A percentile compares a stretch with the other conserved stretches of the same genome.
These are phyloP conservation scores for Poronia punctata DNA, from an alignment of 495 filamentous ascomycete genomes.

Conservation along the genomic window DNA sequence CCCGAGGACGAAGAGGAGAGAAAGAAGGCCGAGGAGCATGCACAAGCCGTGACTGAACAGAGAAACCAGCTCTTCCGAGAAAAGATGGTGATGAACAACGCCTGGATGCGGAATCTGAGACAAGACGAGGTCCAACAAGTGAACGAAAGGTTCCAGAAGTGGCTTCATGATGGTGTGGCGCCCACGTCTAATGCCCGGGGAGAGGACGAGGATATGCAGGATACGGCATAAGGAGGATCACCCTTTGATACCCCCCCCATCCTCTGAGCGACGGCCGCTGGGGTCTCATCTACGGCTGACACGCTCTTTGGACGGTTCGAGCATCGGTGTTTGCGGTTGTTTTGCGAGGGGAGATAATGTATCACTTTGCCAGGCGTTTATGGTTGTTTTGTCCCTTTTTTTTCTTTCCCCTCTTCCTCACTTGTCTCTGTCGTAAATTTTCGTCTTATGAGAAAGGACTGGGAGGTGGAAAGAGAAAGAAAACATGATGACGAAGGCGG, in stretches of 20 bases:
- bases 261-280: too few species aligned
- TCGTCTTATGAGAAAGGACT: too few species aligned
- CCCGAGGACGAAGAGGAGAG: constrained; percentile 23
- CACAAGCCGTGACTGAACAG: constrained; percentile 45
- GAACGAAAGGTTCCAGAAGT: constrained; percentile 55
- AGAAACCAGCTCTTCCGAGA: constrained; percentile 59
- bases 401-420: too few species aligned
- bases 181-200: constrained; percentile 8
- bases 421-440: too few species aligned
- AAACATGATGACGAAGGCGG: neutral
- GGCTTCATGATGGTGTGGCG: constrained; percentile 34
- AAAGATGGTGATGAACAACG: constrained; percentile 65
- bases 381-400: too few species aligned
- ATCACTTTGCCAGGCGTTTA: too few species aligned
- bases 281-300: too few species aligned
- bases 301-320: too few species aligned
- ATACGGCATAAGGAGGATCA: constrained; percentile 14
- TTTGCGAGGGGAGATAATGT: too few species aligned
- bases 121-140: constrained; percentile 64
- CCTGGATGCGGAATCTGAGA: constrained; percentile 66
- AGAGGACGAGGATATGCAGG: constrained; percentile 22
- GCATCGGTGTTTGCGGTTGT: too few species aligned
- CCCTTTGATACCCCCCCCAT: too few species aligned
- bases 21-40: constrained; percentile 37
- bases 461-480: neutral